These are phyloP conservation scores for Cyphellophora attinorum DNA, from an alignment of 2,329 filamentous ascomycete species.

Conservation along the genomic window DNA sequence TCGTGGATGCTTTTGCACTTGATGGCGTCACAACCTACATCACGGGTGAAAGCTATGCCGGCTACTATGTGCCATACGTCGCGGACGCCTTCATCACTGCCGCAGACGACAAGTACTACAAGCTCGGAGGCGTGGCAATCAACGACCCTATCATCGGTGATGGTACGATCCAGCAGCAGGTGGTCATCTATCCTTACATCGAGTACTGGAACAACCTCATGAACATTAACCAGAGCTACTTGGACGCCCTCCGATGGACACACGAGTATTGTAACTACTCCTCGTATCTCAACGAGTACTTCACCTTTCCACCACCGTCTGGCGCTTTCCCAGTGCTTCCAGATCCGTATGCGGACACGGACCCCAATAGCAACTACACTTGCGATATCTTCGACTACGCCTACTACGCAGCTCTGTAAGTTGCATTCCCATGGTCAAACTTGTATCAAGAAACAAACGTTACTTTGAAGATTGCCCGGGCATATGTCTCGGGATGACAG, in stretches of 20 bases:
- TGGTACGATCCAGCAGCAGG: constrained; percentile 29
- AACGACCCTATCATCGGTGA: constrained; percentile 38
- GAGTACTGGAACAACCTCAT: constrained; percentile 15
- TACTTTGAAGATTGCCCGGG: too few species aligned
- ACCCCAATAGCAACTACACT: constrained; percentile 9
- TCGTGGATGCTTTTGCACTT: constrained; percentile 58
- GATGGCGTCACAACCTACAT: constrained; percentile 61
- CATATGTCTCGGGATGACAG: too few species aligned
- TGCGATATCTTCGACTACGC: constrained; percentile 10
- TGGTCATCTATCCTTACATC: constrained; percentile 5
- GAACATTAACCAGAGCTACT: constrained; percentile 13
- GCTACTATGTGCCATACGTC: constrained; percentile 62
- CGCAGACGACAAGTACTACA: constrained; percentile 56
- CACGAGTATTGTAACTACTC: constrained; percentile 38
- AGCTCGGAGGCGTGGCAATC: constrained; percentile 52
- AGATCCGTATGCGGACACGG: constrained; percentile 4
- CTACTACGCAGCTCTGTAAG: constrained; percentile 5
- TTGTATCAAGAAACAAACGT: too few species aligned
- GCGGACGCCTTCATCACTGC: constrained; percentile 60
- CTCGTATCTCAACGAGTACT: constrained; percentile 37
- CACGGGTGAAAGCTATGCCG: constrained; percentile 53
- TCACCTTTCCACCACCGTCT: constrained; percentile 55
- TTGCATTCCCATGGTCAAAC: too few species aligned
- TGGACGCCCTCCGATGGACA: constrained; percentile 26
- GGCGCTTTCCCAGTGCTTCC: constrained; percentile 11